phyloP scores from a whole-genome alignment of 768 basidiomycete species.

The Terana coerulea region DNA sequence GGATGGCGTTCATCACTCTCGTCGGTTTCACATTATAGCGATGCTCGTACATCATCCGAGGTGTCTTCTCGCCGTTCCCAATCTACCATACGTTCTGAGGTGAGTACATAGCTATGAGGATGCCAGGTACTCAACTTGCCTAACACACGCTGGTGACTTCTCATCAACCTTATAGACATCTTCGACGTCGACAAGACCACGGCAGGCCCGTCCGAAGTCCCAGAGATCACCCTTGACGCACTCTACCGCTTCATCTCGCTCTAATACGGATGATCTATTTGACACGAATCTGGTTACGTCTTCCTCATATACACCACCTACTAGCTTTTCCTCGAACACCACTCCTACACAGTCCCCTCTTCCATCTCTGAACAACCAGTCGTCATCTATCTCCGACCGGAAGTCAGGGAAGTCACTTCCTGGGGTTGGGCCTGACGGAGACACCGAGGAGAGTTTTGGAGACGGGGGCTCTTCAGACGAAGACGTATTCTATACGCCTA shows the following conservation, averaged over 20 bases:
- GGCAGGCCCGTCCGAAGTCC: slow-evolving; percentile 6
- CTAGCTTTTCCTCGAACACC: slow-evolving; percentile 8
- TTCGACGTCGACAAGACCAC: not conserved
- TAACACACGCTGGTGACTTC: slow-evolving; percentile 3
- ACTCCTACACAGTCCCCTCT: slow-evolving; percentile 11
- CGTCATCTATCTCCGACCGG: slow-evolving; percentile 1
- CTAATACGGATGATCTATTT: slow-evolving; percentile 8
- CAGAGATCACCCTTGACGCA: slow-evolving; percentile 11
- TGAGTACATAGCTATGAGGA: slow-evolving; percentile 2
- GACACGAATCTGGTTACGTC: slow-evolving; percentile 3
- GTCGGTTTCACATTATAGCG: slow-evolving; percentile 5
- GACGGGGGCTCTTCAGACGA: slow-evolving; percentile 27
- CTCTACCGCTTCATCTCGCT: slow-evolving; percentile 12
- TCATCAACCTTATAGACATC: not conserved
- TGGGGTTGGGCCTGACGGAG: slow-evolving; percentile 11
- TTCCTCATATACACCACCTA: slow-evolving; percentile 10
- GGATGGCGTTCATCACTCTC: slow-evolving; percentile 3
- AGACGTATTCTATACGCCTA: slow-evolving; percentile 62
- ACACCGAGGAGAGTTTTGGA: slow-evolving; percentile 16
- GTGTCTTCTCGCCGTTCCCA: slow-evolving; percentile 2
- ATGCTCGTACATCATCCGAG: not conserved
- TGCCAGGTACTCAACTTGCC: slow-evolving; percentile 6
- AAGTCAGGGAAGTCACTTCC: not conserved
- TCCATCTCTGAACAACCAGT: slow-evolving; percentile 14
- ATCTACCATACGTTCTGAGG: too few relatives aligned